Evolutionary conservation across 116 monocot species (phyloP).

Genomic region (Papilionanthe hybrid): DNA sequence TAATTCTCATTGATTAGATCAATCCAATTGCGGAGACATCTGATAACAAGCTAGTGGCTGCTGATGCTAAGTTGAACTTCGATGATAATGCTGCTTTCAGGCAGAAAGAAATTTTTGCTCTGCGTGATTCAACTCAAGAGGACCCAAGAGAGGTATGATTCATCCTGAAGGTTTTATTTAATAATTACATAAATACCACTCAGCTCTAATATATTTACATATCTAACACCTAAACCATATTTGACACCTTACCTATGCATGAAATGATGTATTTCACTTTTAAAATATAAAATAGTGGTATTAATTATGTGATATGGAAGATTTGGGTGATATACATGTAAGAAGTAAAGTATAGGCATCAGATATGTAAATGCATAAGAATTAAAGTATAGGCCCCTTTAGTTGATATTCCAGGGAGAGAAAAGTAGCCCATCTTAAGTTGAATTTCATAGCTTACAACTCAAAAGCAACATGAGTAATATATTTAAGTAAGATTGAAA

Average conservation of each 20-base stretch:
- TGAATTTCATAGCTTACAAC: not conserved
- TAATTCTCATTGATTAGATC: constrained; percentile 43
- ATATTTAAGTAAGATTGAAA: not conserved
- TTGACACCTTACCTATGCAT: no score
- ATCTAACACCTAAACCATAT: no score
- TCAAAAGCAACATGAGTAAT: not conserved
- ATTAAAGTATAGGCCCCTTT: no score
- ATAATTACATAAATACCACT: no score
- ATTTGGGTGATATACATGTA: no score
- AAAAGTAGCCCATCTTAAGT: not conserved
- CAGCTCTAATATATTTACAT: no score
- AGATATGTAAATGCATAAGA: no score
- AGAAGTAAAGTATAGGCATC: no score
- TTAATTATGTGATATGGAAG: no score
- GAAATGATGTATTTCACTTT: no score
- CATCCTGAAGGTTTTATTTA: not conserved
- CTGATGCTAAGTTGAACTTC: constrained; percentile 98
- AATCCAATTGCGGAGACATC: constrained; percentile 95
- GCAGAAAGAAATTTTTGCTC: constrained; percentile 78
- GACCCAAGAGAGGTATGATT: constrained; percentile 82
- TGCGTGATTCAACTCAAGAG: constrained; percentile 86
- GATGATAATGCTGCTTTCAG: constrained; percentile 95
- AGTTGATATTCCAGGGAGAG: not conserved
- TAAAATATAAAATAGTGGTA: no score
- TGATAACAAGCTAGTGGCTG: constrained; percentile 78